Evolutionary conservation across 345 rosid genomes (phyloP), one percentile per base, ranked within the genome.

Genomic region (Eucalyptus cloeziana): DNA sequence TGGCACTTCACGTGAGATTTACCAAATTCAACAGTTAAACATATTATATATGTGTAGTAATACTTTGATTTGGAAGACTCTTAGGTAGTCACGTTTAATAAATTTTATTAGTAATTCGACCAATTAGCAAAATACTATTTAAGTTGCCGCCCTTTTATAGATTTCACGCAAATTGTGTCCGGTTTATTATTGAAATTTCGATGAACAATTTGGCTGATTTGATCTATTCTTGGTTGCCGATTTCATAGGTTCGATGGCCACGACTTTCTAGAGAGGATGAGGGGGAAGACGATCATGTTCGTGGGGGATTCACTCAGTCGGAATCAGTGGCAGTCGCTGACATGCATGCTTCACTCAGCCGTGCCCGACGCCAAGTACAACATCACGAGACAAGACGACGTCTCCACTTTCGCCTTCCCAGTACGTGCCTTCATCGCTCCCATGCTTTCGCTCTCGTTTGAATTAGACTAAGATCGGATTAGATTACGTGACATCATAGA

Each of bases 311-410:
- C 98, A 5, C 91, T 96, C 6, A 96, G 97, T 89, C 89, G 94
- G 25, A 96, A 96, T 87, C 98, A 97, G 86, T 97, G 97, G 97
- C 95, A 95, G 54, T 97, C 99, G 10, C 91, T 97, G 90, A 94
- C 96, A 8, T 96, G 97, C 92, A 91, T 95, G 95, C 94, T 97
- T 71, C 95, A 94, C 88, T 91, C 94, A 52, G 92, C 95, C 5
- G 88, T 91, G 58, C 98, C 98, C 1, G 87, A 79, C 3, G 92
- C 95, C n/a, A 69, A 91, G 1, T 93, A 87, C 92, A 92, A 69
- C 62, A 3, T 93, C 33, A 88, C 93, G 5, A 93, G 94, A 83
- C 88, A 91, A 79, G 94, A 88, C 79, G 94, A 88, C 50, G 89
- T 95, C 90, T 90, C 97, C 89, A 91, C 92, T 5, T 95, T 95